Evolutionary conservation across 495 filamentous ascomycete species (phyloP).

Genomic region (Delitschia confertaspora): DNA sequence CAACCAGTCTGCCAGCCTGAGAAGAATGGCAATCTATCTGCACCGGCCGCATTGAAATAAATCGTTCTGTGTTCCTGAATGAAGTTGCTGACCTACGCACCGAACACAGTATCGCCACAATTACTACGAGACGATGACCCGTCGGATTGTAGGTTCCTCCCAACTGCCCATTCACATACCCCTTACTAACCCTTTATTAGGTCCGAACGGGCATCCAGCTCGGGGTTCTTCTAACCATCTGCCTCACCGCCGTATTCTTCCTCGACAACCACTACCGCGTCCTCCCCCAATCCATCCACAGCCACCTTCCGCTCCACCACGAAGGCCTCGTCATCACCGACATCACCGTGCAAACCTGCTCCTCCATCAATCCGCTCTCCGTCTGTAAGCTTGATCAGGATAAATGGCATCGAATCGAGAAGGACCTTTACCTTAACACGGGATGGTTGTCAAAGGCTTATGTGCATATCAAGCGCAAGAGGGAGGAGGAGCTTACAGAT

Average conservation of each 20-base stretch:
- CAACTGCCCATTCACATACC: background rate
- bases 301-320: constrained; percentile 47
- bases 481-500: constrained; percentile 69
- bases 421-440: constrained; percentile 76
- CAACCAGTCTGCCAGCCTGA: too few species aligned
- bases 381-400: constrained; percentile 69
- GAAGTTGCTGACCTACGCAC: too few species aligned
- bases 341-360: constrained; percentile 74
- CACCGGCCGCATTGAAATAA: too few species aligned
- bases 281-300: constrained; percentile 46
- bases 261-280: constrained; percentile 41
- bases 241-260: constrained; percentile 46
- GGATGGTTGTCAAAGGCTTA: constrained; percentile 71
- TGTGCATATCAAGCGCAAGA: constrained; percentile 75
- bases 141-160: constrained; percentile 35
- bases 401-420: constrained; percentile 78
- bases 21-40: too few species aligned
- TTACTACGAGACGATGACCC: constrained; percentile 36
- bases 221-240: constrained; percentile 52
- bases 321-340: constrained; percentile 64
- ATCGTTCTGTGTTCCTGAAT: too few species aligned
- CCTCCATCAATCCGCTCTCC: constrained; percentile 62
- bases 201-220: constrained; percentile 83
- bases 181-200: constrained; percentile 35
- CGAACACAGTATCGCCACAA: too few species aligned